A percentile compares a stretch with the other conserved stretches of the same genome.
phyloP scores from a whole-genome alignment of 805 yeast genomes.

The Ogataea sp. region DNA sequence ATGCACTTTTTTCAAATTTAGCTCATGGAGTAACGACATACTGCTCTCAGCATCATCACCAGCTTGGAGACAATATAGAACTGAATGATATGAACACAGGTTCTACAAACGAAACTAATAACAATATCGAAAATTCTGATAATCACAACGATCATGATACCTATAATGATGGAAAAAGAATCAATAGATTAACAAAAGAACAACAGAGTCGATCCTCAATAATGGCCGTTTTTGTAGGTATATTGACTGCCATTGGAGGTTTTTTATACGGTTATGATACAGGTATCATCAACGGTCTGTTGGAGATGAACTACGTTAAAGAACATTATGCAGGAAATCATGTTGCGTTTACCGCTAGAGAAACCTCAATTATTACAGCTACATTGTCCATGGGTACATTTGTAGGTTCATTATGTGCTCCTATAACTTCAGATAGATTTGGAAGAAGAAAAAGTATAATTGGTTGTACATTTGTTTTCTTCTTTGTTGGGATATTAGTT shows the following conservation, averaged over 20 bases:
- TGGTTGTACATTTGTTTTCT: conserved; percentile 50
- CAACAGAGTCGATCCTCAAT: conserved; percentile 31
- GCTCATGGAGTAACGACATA: too few species aligned
- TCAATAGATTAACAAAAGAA: background rate
- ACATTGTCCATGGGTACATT: conserved; percentile 79
- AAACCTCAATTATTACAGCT: conserved; percentile 67
- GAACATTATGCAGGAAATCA: conserved; percentile 43
- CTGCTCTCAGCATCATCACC: too few species aligned
- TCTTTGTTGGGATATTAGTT: conserved; percentile 62
- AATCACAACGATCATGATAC: too few species aligned
- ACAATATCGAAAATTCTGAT: too few species aligned
- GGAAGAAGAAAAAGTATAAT: conserved; percentile 70
- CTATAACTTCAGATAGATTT: conserved; percentile 55
- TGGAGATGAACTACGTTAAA: conserved; percentile 68
- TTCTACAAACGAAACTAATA: too few species aligned
- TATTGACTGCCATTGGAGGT: conserved; percentile 86
- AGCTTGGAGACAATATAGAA: too few species aligned
- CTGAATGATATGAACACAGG: too few species aligned
- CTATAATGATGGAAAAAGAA: background rate
- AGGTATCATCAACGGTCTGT: conserved; percentile 70
- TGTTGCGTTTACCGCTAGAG: conserved; percentile 43
- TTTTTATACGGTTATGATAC: conserved; percentile 87
- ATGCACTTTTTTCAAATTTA: too few species aligned
- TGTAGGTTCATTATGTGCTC: conserved; percentile 53
- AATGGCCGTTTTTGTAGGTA: conserved; percentile 67